Base-by-base conservation (phyloP, 805 yeast genomes). In the Yamadazyma akitaensis region DNA sequence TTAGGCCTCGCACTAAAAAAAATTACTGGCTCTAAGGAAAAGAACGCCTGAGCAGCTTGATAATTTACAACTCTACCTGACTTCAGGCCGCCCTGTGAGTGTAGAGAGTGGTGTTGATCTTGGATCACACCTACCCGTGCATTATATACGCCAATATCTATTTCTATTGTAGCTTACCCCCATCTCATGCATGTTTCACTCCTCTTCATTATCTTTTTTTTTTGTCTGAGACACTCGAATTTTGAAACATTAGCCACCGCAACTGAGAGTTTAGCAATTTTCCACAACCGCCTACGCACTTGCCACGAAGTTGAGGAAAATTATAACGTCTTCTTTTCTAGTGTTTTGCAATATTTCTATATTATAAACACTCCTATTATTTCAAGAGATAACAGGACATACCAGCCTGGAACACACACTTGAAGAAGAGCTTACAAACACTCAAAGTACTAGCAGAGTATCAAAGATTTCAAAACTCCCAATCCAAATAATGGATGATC, bases 221-320 rank as follows among this genome's bases (percentile, higher is more conserved):
- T 32, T 31, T 30, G 43, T 40, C 43, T 40, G 30, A 40, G 43
- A 40, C 43, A 31, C 28, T 26, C 36, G 6, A 21, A 17, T 17
- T 14, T 18, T 16, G 13, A 13, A 21, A 17, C 42, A 39, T 14
- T 40, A 40, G 43, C 43, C 43, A 40, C 43, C 28, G 36, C 43
- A 31, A 38, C 41, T 38, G 19, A 3, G 11, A 19, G n/a, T 13
- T 21, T n/a, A 43, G 46, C 46, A 36, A 43, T 31, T 43, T 5
- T 36, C 46, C 41, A 28, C 37, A 35, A 35, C 3, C 37, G 13
- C 26, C 21, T n/a, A 5, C 37, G 33, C 47, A 44, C 47, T 44
- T 44, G 47, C 47, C 47, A 44, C 47, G 47, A 37, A 17, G n/a
- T 11, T 28, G 34, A 37, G 32, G 35, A 35, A 42, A 42, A 43